phyloP scores from a whole-genome alignment of 768 basidiomycete genomes.

The Gyrodon lividus region DNA sequence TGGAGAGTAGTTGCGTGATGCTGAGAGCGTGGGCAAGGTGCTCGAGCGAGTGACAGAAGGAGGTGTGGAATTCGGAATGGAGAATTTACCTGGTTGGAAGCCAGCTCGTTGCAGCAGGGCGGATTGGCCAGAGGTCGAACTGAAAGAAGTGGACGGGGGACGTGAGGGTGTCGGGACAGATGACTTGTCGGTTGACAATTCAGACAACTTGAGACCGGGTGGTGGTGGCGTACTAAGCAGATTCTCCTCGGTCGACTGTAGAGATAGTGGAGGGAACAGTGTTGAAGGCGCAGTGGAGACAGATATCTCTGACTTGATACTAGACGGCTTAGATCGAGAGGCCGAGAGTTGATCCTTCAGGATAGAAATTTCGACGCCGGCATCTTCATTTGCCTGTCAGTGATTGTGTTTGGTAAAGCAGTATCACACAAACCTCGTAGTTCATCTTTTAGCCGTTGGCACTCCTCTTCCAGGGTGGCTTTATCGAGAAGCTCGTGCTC shows the following conservation, averaged over 20 bases:
- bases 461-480: conserved; percentile 85
- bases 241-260: conserved; percentile 46
- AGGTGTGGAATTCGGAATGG: conserved; percentile 41
- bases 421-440: conserved; percentile 71
- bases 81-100: conserved; percentile 45
- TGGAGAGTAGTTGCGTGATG: conserved; percentile 43
- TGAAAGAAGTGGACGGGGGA: conserved; percentile 31
- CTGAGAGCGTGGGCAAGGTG: conserved; percentile 52
- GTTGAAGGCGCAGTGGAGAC: conserved; percentile 31
- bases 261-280: conserved; percentile 33
- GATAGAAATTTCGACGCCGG: conserved; percentile 80
- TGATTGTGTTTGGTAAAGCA: not conserved
- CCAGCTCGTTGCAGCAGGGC: conserved; percentile 51
- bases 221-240: conserved; percentile 59
- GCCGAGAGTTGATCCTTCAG: conserved; percentile 70
- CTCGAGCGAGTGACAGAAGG: conserved; percentile 55
- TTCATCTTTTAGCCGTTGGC: conserved; percentile 89
- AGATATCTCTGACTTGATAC: conserved; percentile 25
- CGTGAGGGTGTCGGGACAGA: conserved; percentile 35
- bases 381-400: conserved; percentile 51
- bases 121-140: conserved; percentile 41
- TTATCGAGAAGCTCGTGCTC: conserved; percentile 95
- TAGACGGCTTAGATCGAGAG: conserved; percentile 33
- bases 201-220: conserved; percentile 58
- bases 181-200: conserved; percentile 48